Evolutionary conservation across 768 basidiomycete species (phyloP).

Genomic region (Leccinum truebloodii): DNA sequence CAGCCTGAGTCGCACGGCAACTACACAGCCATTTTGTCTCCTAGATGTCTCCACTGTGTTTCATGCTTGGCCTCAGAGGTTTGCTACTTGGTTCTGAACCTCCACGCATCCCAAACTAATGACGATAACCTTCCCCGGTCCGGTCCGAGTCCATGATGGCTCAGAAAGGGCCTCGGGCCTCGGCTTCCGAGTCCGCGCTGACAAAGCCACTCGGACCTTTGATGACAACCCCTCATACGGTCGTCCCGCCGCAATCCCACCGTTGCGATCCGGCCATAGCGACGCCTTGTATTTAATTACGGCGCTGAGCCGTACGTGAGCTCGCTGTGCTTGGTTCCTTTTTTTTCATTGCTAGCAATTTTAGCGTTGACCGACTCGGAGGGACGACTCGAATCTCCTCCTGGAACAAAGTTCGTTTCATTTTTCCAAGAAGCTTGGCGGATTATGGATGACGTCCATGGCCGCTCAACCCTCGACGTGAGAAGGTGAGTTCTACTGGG

Average conservation of each 20-base stretch:
- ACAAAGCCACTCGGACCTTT: background rate
- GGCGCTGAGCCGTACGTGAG: background rate
- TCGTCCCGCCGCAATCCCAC: too few relatives aligned
- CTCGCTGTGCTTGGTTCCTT: constrained; percentile 1
- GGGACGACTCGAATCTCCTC: background rate
- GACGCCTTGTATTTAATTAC: constrained; percentile 24
- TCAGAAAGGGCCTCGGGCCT: background rate
- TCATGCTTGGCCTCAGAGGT: constrained; percentile 4
- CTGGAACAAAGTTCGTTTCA: background rate
- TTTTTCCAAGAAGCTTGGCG: background rate
- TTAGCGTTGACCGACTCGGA: background rate
- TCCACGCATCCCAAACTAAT: constrained; percentile 9
- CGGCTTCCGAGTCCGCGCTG: background rate
- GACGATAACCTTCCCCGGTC: background rate
- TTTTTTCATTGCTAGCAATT: background rate
- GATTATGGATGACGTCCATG: too few relatives aligned
- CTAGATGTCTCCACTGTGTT: constrained; percentile 6
- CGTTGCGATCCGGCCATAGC: background rate
- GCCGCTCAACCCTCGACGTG: constrained; percentile 16
- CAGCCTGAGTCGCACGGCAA: constrained; percentile 3
- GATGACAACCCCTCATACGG: background rate
- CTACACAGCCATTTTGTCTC: background rate
- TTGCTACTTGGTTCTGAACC: constrained; percentile 12
- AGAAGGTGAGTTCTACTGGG: constrained; percentile 1
- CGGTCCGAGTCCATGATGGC: too few relatives aligned